Evolutionary conservation across 495 filamentous ascomycete species (phyloP).

Genomic region (Poronia punctata): DNA sequence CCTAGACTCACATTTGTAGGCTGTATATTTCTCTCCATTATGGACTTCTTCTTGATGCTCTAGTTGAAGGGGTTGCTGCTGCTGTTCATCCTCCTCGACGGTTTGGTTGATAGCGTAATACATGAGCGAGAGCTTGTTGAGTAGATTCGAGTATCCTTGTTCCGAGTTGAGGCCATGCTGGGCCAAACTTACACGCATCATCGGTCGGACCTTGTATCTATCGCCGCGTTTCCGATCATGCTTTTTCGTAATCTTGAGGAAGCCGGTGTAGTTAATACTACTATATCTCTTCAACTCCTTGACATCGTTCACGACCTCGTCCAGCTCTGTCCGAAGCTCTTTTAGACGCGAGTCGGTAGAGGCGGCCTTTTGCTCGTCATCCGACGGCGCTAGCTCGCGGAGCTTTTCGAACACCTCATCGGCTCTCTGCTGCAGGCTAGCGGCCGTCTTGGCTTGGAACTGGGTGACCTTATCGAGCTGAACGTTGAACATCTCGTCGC

Average conservation of each 20-base stretch:
- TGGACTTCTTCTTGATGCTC: slow-evolving; percentile 37
- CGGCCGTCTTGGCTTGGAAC: slow-evolving; percentile 73
- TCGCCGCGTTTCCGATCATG: slow-evolving; percentile 84
- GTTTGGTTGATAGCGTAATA: slow-evolving; percentile 88
- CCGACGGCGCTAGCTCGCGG: slow-evolving; percentile 42
- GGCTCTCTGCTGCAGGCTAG: slow-evolving; percentile 62
- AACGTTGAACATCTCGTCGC: slow-evolving; percentile 87
- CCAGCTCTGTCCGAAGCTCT: slow-evolving; percentile 70
- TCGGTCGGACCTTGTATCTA: slow-evolving; percentile 76
- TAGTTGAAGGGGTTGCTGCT: slow-evolving; percentile 20
- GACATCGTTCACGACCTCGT: slow-evolving; percentile 80
- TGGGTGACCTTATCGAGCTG: slow-evolving; percentile 92
- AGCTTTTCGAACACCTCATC: slow-evolving; percentile 55
- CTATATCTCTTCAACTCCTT: slow-evolving; percentile 92
- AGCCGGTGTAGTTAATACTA: slow-evolving; percentile 93
- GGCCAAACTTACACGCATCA: slow-evolving; percentile 82
- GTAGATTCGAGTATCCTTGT: slow-evolving; percentile 75
- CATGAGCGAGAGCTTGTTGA: slow-evolving; percentile 89
- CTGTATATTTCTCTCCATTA: slow-evolving; percentile 67
- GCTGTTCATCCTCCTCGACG: slow-evolving; percentile 47
- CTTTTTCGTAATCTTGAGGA: slow-evolving; percentile 97
- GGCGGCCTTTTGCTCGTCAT: slow-evolving; percentile 32
- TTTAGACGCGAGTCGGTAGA: slow-evolving; percentile 51
- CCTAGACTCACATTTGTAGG: slow-evolving; percentile 68
- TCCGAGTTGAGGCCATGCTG: slow-evolving; percentile 91